Conservation (phyloP, 176 grass and related monocot genomes). For the Avena atlantica region DNA sequence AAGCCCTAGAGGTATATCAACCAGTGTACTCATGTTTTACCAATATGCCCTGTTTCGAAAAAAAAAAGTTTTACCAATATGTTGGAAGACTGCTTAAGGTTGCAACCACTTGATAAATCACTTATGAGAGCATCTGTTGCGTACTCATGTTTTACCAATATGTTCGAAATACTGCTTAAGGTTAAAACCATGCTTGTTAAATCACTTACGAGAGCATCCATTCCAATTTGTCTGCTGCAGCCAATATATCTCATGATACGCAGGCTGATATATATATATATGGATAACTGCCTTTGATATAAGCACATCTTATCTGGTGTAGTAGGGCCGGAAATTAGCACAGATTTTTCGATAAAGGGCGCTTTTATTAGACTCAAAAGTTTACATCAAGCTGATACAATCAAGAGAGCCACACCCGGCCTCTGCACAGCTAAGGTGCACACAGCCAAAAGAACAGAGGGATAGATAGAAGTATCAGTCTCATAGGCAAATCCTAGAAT, state of each 20-base stretch:
- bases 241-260: not conserved
- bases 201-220: not conserved
- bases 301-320: slow-evolving; percentile 22
- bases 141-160: not conserved
- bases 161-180: not conserved
- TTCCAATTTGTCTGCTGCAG: not conserved
- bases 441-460: too few species aligned
- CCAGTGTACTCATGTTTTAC: slow-evolving; percentile 23
- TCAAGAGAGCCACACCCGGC: too few species aligned
- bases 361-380: too few species aligned
- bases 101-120: slow-evolving; percentile 16
- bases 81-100: not conserved
- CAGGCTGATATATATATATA: slow-evolving; percentile 3
- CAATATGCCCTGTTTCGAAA: not conserved
- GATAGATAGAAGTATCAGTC: too few species aligned
- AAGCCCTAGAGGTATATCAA: slow-evolving; percentile 85
- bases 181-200: slow-evolving; percentile 13
- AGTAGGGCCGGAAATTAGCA: not conserved
- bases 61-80: slow-evolving; percentile 23
- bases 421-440: too few species aligned
- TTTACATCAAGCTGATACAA: too few species aligned
- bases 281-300: slow-evolving; percentile 24
- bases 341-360: too few species aligned
- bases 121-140: not conserved
- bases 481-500: too few species aligned